phyloP scores from a whole-genome alignment of 2,329 filamentous ascomycete species.

The Hypoxylon sp. region DNA sequence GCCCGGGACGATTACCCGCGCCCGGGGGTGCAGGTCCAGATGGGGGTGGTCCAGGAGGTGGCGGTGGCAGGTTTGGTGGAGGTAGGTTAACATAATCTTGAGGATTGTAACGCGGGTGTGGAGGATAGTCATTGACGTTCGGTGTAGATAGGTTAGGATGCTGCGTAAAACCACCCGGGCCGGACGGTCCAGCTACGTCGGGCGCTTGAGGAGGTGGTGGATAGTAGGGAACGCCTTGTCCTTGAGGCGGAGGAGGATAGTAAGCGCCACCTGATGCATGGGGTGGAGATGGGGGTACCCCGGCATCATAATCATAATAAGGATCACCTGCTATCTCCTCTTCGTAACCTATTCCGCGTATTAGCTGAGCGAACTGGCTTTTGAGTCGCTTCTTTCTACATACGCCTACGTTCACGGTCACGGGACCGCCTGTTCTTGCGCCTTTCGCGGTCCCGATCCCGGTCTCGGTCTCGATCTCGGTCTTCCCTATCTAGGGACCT shows the following conservation, averaged over 20 bases:
- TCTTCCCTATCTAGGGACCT: conserved; percentile 49
- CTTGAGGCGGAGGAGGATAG: conserved; percentile 47
- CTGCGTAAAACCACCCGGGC: conserved; percentile 50
- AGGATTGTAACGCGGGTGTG: conserved; percentile 51
- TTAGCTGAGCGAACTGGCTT: conserved; percentile 38
- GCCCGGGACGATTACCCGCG: conserved; percentile 46
- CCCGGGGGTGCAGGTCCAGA: conserved; percentile 39
- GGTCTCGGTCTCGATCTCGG: conserved; percentile 48
- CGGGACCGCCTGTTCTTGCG: conserved; percentile 52
- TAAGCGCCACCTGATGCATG: conserved; percentile 52
- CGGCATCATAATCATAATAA: conserved; percentile 49
- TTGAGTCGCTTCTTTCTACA: conserved; percentile 19
- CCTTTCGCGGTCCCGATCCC: conserved; percentile 48
- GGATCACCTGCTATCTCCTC: conserved; percentile 48
- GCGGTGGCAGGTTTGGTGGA: conserved; percentile 45
- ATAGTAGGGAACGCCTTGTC: conserved; percentile 48
- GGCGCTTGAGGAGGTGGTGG: conserved; percentile 41
- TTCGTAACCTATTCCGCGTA: conserved; percentile 50
- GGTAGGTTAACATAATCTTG: conserved; percentile 49
- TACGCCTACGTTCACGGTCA: conserved; percentile 57
- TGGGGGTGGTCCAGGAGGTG: conserved; percentile 49
- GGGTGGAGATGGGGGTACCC: conserved; percentile 50
- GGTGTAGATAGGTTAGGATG: conserved; percentile 51
- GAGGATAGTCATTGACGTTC: conserved; percentile 51
- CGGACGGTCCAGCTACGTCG: conserved; percentile 28